Conservation (phyloP, 2,329 filamentous ascomycete species). For the Aspergillus sergii region DNA sequence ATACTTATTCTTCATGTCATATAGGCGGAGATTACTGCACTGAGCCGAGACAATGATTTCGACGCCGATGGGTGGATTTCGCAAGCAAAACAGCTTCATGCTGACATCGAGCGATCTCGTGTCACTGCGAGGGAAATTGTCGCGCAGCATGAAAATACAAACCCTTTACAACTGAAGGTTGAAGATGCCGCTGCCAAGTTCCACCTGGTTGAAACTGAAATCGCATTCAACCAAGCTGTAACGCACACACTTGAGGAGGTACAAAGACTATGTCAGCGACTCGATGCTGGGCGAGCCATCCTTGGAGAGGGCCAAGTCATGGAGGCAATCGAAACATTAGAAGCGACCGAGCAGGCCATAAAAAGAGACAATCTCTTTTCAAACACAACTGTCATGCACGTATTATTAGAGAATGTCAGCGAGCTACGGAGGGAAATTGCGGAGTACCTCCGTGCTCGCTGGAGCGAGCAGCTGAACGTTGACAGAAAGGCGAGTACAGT, state of each 20-base stretch:
- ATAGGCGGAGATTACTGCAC: conserved; percentile 70
- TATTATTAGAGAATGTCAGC: conserved; percentile 67
- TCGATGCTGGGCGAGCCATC: conserved; percentile 51
- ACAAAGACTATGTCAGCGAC: conserved; percentile 50
- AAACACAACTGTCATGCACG: conserved; percentile 45
- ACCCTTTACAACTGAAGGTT: conserved; percentile 64
- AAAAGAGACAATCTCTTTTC: conserved; percentile 31
- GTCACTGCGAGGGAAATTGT: conserved; percentile 80
- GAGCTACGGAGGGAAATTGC: conserved; percentile 69
- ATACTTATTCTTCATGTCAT: conserved; percentile 13
- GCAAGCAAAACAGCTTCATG: conserved; percentile 80
- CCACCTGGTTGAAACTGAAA: conserved; percentile 59
- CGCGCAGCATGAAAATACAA: conserved; percentile 71
- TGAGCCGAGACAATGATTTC: conserved; percentile 75
- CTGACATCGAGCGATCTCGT: conserved; percentile 80
- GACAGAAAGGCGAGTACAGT: conserved; percentile 60
- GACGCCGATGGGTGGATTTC: conserved; percentile 85
- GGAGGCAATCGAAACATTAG: conserved; percentile 52
- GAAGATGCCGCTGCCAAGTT: conserved; percentile 62
- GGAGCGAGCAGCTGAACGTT: conserved; percentile 68
- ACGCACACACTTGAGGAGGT: conserved; percentile 54
- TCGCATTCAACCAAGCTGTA: conserved; percentile 61
- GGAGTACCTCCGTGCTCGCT: conserved; percentile 68
- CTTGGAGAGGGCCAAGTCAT: conserved; percentile 49
- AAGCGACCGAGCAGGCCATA: conserved; percentile 43